phyloP scores from a whole-genome alignment of 495 filamentous ascomycete genomes.

The Trichoderma asperelloides region DNA sequence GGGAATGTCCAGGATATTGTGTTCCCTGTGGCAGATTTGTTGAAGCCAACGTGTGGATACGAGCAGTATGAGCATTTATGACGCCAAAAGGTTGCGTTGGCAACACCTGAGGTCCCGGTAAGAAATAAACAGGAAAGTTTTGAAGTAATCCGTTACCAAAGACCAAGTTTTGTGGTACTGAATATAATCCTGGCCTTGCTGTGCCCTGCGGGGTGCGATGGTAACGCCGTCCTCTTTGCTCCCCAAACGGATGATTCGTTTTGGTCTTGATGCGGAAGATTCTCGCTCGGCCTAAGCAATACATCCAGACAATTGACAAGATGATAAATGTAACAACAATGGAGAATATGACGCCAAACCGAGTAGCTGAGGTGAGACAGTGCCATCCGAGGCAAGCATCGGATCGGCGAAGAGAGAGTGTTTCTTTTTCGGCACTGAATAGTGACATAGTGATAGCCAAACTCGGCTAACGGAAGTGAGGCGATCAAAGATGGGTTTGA shows the following conservation, averaged over 20 bases:
- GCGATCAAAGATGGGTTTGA: neutral
- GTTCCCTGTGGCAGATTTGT: neutral
- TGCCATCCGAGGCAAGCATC: constrained; percentile 14
- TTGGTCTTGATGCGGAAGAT: neutral
- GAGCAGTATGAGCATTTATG: neutral
- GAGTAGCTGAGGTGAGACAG: constrained; percentile 15
- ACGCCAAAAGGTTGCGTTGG: neutral
- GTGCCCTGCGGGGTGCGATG: neutral
- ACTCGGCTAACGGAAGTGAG: neutral
- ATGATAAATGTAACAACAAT: neutral
- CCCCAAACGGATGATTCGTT: neutral
- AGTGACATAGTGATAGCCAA: neutral
- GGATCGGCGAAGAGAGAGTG: neutral
- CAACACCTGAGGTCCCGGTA: neutral
- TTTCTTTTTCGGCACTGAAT: neutral
- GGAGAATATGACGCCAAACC: constrained; percentile 16
- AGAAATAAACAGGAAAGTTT: neutral
- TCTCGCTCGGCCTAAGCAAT: neutral
- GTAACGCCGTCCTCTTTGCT: neutral
- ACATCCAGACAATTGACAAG: neutral
- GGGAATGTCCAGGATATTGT: neutral
- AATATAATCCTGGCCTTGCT: neutral
- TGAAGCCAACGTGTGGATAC: neutral
- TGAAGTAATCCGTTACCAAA: neutral
- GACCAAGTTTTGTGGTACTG: neutral